Base-by-base conservation (phyloP, 1,284 basidiomycete genomes). In the Marasmius oreades region DNA sequence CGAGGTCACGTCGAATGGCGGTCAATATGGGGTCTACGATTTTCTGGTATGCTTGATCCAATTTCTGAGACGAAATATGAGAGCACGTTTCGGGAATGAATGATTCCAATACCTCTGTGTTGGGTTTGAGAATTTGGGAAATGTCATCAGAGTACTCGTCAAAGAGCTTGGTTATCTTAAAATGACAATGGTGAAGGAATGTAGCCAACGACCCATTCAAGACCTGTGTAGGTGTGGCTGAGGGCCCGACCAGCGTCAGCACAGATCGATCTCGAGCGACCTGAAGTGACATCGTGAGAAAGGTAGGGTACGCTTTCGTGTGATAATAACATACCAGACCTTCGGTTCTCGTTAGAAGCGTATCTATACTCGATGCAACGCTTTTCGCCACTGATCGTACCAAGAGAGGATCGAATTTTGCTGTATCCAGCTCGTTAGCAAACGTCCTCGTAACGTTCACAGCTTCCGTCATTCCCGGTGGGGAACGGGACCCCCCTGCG, bases 341-440 rank as follows among this genome's bases (percentile, higher is more conserved):
- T 52, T 95, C 92, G 5, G 83, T 70, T 52, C 85, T 77, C 2
- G 76, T 75, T 14, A 85, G 66, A 62, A 93, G 76, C 61, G 77
- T 77, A 24, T 92, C 89, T 44, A 97, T 66, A 45, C 85, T 84
- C 14, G 81, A 76, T 12, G 76, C 78, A 0, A 82, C 85, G 65
- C 85, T 88, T 63, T 86, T 86, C 3, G 93, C 92, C 3, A 95
- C 86, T 1, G 84, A 81, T 55, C 81, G 80, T 5, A 93, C 84
- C 7, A 98, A 77, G 28, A 98, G 67, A 0, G 95, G 95, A 70
- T 98, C 95, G 67, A 97, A 98, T 56, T 90, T 84, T 2, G 93
- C 94, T 1, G 92, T 85, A 69, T 98, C 95, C 2, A 98, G 80
- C 68, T 97, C 95, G 68, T 98, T 98, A 16, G 85, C 83, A 36